phyloP scores from a whole-genome alignment of 345 rosid species.

The Balakata baccata region DNA sequence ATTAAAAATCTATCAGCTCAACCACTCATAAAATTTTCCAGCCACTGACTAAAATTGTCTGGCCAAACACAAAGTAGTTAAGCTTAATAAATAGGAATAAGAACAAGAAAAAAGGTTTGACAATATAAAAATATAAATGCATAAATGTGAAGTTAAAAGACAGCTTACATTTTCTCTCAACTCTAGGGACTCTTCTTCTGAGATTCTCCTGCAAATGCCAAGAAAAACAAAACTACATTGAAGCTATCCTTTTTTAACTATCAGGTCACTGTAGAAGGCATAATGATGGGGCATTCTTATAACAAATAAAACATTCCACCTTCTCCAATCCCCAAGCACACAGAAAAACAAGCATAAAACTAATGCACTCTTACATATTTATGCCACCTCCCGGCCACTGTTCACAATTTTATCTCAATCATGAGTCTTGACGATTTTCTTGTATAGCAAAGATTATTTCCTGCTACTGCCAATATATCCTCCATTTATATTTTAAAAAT shows the following conservation, averaged over 20 bases:
- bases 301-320: not conserved
- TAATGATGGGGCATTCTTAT: not conserved
- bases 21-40: too few relatives aligned
- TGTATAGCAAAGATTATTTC: not conserved
- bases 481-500: not conserved
- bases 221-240: constrained; percentile 8
- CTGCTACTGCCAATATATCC: not conserved
- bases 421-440: not conserved
- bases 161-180: constrained; percentile 42
- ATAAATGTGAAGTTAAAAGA: constrained; percentile 1
- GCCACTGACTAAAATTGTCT: too few relatives aligned
- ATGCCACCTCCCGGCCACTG: not conserved
- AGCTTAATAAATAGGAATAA: too few relatives aligned
- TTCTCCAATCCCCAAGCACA: constrained; percentile 1
- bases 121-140: not conserved
- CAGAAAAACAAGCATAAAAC: too few relatives aligned
- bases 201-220: constrained; percentile 42
- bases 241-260: not conserved
- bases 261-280: not conserved
- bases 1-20: too few relatives aligned
- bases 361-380: too few relatives aligned
- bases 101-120: not conserved
- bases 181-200: constrained; percentile 32
- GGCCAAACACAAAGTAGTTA: too few relatives aligned
- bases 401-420: not conserved